Evolutionary conservation across 805 yeast species (phyloP), one percentile per base, ranked within the genome.

Genomic region (Candida gorgasii): DNA sequence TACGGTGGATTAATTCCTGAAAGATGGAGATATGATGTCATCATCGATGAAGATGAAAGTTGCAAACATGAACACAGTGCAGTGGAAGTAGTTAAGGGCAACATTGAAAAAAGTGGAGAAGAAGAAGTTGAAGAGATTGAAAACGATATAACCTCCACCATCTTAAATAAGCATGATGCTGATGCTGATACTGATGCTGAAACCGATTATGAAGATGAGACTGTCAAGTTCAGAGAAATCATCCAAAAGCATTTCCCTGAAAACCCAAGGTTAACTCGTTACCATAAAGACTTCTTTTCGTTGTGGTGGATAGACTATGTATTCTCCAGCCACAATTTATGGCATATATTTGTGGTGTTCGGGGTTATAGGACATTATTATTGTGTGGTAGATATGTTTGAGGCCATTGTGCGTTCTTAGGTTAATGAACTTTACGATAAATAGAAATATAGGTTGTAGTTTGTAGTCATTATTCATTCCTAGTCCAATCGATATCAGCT

Each of bases 1-100:
- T 92, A 92, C 62, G 96, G 95, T 5, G 78, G 86, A 8, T 74
- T 90, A 40, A 79, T 90, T 29, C 98, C 98, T 1, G 99, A 92
- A 65, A 77, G 93, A 51, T 87, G 87, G 75, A 75, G 95, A 67
- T 68, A 79, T 24, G 95, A 86, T 62, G 81, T 82, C 7, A 59
- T 75, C 4, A 67, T 83, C 28, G 80, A 78, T 48, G 73, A 72
- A 29, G 68, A 63, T 31, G 61, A 54, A 8, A 17, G 8, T 18
- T 51, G 63, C 40, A 48, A 45, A 8, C 63, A 58, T 45, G 43
- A 49, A 28, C 59, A 58, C 40, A 51, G 50, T 39, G 43, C 67
- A 1, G 49, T 40, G 23, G 75, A 68, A 37, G 60, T 69, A 0
- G 43, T 69, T 12, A 36, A 50, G 34, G 70, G 66, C n/a, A 53